A percentile compares a stretch with the other conserved stretches of the same genome.
Conservation (phyloP, 1,284 basidiomycete species). For the Rhodotorula sp. region DNA sequence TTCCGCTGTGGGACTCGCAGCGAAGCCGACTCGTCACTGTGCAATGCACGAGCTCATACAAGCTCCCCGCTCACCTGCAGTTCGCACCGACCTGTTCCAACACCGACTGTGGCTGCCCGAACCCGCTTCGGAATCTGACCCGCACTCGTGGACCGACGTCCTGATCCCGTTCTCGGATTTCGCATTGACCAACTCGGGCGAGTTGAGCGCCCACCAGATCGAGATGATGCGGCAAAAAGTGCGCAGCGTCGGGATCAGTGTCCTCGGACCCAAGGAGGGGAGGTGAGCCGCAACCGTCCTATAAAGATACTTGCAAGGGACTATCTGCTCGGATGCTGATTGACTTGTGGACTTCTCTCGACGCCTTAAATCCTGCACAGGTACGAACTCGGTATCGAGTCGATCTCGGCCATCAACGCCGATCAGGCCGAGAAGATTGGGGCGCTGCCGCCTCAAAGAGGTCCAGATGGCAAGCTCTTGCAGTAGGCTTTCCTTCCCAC, state of each 20-base stretch:
- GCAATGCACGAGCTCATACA: background rate
- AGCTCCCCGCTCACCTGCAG: slow-evolving; percentile 31
- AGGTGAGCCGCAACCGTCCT: slow-evolving; percentile 11
- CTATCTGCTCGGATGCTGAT: background rate
- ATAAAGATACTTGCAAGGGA: background rate
- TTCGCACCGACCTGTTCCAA: slow-evolving; percentile 80
- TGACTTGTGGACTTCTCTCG: background rate
- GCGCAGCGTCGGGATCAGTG: slow-evolving; percentile 75
- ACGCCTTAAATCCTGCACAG: background rate
- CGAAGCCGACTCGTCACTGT: background rate
- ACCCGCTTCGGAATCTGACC: slow-evolving; percentile 51
- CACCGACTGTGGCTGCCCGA: slow-evolving; percentile 70
- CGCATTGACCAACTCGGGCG: slow-evolving; percentile 76
- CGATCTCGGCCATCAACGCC: slow-evolving; percentile 35
- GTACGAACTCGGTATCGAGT: slow-evolving; percentile 38
- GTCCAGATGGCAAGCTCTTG: slow-evolving; percentile 10
- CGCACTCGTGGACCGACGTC: slow-evolving; percentile 79
- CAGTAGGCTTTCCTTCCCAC: background rate
- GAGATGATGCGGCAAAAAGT: slow-evolving; percentile 72
- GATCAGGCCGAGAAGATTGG: slow-evolving; percentile 13
- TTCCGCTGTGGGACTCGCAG: slow-evolving; percentile 14
- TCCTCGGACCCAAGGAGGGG: slow-evolving; percentile 58
- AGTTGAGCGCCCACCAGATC: slow-evolving; percentile 63
- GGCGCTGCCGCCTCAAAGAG: slow-evolving; percentile 13
- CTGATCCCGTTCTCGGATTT: slow-evolving; percentile 81